Conservation (phyloP, 2,329 filamentous ascomycete species). For the Coniochaeta prunicola region DNA sequence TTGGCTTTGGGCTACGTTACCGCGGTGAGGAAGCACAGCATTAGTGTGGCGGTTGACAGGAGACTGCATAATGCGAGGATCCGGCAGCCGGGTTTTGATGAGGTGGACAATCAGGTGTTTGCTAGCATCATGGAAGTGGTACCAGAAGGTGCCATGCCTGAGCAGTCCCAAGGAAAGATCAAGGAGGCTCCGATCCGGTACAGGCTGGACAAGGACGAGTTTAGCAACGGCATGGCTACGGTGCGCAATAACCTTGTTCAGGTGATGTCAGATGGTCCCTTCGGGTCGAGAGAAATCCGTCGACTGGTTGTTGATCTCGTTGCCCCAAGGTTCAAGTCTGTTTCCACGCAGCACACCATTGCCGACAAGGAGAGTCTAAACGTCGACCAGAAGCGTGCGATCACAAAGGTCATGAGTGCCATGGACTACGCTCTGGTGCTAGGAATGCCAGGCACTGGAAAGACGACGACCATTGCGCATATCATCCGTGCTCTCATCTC, state of each 20-base stretch:
- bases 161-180: constrained; percentile 44
- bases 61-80: constrained; percentile 80
- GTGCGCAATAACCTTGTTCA: constrained; percentile 91
- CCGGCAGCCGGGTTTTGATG: constrained; percentile 68
- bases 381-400: constrained; percentile 75
- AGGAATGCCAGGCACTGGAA: constrained; percentile 96
- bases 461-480: constrained; percentile 96
- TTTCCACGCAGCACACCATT: constrained; percentile 56
- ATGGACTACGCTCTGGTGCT: constrained; percentile 94
- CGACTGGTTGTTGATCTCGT: constrained; percentile 72
- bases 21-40: constrained; percentile 63
- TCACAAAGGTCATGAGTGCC: constrained; percentile 92
- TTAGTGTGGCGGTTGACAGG: constrained; percentile 86
- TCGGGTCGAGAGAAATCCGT: constrained; percentile 65
- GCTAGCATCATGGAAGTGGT: constrained; percentile 84
- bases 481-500: constrained; percentile 87
- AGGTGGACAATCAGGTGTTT: constrained; percentile 74
- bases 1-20: constrained; percentile 88
- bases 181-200: constrained; percentile 58
- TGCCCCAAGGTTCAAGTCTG: constrained; percentile 64
- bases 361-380: constrained; percentile 65
- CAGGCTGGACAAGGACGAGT: constrained; percentile 93
- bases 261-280: constrained; percentile 75
- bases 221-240: constrained; percentile 94
- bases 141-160: constrained; percentile 43